Conservation (phyloP, 169 alveolate species). For the Eimeria tenella region DNA sequence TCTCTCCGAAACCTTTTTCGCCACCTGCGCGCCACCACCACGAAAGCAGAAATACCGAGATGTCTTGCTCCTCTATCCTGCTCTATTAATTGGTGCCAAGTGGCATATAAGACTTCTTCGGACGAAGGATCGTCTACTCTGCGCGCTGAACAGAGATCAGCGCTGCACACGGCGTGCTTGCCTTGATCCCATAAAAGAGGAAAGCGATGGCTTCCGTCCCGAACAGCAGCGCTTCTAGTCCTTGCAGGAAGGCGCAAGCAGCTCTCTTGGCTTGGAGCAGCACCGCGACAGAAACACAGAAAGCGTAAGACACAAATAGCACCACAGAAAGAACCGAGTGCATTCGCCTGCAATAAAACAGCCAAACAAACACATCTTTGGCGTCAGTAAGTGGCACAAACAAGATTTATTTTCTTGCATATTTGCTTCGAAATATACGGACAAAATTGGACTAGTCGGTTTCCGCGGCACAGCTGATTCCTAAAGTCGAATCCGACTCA, state of each 20-base stretch:
- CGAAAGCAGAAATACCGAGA: background rate
- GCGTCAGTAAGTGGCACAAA: too few species aligned
- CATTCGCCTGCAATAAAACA: slow-evolving; percentile 3
- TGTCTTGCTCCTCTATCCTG: too few species aligned
- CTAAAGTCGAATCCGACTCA: background rate
- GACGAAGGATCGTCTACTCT: background rate
- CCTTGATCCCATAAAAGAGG: slow-evolving; percentile 74
- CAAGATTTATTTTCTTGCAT: background rate
- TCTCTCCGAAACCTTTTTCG: slow-evolving; percentile 69
- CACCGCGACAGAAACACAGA: slow-evolving; percentile 60
- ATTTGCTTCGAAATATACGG: background rate
- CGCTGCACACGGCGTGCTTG: background rate
- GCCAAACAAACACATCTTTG: too few species aligned
- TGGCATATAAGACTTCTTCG: too few species aligned
- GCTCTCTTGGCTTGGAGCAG: slow-evolving; percentile 78
- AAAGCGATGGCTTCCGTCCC: slow-evolving; percentile 71
- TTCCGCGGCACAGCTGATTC: background rate
- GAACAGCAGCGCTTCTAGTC: slow-evolving; percentile 52
- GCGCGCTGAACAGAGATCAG: background rate
- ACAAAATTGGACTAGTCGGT: background rate
- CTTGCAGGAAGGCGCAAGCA: slow-evolving; percentile 61
- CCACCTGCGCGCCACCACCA: slow-evolving; percentile 54
- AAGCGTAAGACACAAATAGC: slow-evolving; percentile 48
- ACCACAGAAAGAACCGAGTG: slow-evolving; percentile 52
- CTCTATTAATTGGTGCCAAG: too few species aligned